Evolutionary conservation across 805 yeast genomes (phyloP).

Genomic region (Kodamaea lidongshanica): DNA sequence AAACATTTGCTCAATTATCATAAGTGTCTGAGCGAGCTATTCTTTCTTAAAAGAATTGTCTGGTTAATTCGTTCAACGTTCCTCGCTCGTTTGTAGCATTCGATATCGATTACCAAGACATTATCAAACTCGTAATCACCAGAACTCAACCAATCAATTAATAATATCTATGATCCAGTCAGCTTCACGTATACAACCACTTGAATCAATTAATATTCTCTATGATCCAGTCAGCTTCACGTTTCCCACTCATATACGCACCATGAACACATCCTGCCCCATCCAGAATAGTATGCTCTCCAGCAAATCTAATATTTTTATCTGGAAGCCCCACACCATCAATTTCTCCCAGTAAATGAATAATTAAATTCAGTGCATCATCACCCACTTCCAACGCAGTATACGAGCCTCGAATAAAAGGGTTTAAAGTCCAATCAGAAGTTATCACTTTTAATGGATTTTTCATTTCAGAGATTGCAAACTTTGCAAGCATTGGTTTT

Average conservation of each 20-base stretch:
- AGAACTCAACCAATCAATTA: too few species aligned
- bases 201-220: too few species aligned
- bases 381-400: conserved; percentile 64
- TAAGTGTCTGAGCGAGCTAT: too few species aligned
- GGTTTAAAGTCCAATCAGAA: conserved; percentile 76
- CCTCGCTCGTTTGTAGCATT: too few species aligned
- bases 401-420: conserved; percentile 76
- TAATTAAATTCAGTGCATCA: conserved; percentile 57
- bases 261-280: conserved; percentile 94
- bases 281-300: conserved; percentile 80
- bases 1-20: too few species aligned
- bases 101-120: too few species aligned
- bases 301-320: conserved; percentile 67
- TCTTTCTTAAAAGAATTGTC: too few species aligned
- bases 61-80: too few species aligned
- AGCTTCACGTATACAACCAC: background rate
- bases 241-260: conserved; percentile 70
- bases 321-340: conserved; percentile 40
- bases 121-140: too few species aligned
- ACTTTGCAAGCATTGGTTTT: conserved; percentile 43
- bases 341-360: conserved; percentile 48
- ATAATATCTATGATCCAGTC: background rate
- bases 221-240: conserved; percentile 44
- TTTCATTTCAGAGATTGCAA: conserved; percentile 15
- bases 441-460: conserved; percentile 34